Base-by-base conservation (phyloP, 129 eudicot genomes). In the Logfia minima region DNA sequence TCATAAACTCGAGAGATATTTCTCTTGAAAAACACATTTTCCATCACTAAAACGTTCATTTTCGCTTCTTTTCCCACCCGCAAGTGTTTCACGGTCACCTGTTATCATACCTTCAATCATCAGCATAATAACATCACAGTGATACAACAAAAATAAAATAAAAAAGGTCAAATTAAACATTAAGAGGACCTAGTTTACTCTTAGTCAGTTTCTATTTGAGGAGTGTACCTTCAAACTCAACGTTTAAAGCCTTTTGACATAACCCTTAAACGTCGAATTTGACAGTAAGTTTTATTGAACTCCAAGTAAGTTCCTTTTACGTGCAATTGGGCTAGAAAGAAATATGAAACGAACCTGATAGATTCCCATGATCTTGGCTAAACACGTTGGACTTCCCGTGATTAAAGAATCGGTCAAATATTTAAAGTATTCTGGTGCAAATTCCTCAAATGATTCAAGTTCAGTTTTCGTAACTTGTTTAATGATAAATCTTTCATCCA, bases 31-130 rank as follows among this genome's bases (percentile, higher is more conserved):
- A 95, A 89, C 24, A 95, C 91, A 75, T 95, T 95, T 82, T 95
- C 99, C 99, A 95, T 95, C 22, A 95, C 91, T 80, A 95, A 85
- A 72, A 95, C 72, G 67, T 95, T 90, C 97, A 91, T 95, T 82
- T 95, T 95, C 3, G 93, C 87, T 77, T 95, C 99, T 83, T 87
- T 92, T 24, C 96, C 96, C 31, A 87, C 94, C 34, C 86, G 88
- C 32, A 82, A 26, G 67, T 87, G 90, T 67, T 88, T 95, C 37
- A 85, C 86, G 0, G 86, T 74, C 37, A 95, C 99, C 99, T 95
- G 77, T 32, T 34, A 58, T 65, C 70, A 52, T 19, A 41, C 19
- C 7, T 51, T 28, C 66, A 29, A 67, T 9, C 14, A 62, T 51
- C 66, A 82, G 59, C 74, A 71, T 76, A 2, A 45, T 14, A 53